These are phyloP conservation scores for Salix purpurea DNA, from an alignment of 345 rosid genomes.

Conservation along the genomic window DNA sequence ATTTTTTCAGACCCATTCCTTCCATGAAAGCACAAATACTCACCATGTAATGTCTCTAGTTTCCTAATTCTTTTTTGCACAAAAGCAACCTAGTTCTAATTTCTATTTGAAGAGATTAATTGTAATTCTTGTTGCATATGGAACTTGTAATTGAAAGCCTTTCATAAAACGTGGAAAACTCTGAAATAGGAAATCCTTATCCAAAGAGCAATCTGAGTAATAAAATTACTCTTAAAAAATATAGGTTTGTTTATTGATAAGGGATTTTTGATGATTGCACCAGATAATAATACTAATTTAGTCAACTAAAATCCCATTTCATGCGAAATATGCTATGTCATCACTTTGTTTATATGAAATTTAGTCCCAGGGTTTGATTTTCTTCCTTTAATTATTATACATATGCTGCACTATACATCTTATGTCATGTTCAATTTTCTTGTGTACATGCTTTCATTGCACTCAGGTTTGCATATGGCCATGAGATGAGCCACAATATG, in stretches of 20 bases:
- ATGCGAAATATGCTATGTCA: neutral
- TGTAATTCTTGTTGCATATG: too few species aligned
- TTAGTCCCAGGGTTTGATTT: neutral
- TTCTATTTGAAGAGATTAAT: too few species aligned
- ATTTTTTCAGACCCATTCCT: too few species aligned
- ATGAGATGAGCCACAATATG: neutral
- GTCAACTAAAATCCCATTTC: neutral
- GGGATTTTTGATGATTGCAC: neutral
- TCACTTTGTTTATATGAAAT: neutral
- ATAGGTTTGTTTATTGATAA: neutral
- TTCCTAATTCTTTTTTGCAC: too few species aligned
- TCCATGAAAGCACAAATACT: too few species aligned
- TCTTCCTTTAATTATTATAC: neutral
- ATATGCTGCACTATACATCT: too few species aligned
- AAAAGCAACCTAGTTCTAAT: too few species aligned
- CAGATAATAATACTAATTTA: neutral
- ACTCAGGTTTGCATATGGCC: neutral
- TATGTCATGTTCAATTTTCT: neutral
- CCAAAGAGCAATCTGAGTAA: too few species aligned
- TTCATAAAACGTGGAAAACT: too few species aligned
- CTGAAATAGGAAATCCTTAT: too few species aligned
- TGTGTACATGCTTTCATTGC: neutral
- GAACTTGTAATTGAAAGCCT: too few species aligned
- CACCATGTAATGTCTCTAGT: too few species aligned
- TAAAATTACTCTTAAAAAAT: neutral